Conservation (phyloP, 2,329 filamentous ascomycete genomes). For the Colletotrichum lini region DNA sequence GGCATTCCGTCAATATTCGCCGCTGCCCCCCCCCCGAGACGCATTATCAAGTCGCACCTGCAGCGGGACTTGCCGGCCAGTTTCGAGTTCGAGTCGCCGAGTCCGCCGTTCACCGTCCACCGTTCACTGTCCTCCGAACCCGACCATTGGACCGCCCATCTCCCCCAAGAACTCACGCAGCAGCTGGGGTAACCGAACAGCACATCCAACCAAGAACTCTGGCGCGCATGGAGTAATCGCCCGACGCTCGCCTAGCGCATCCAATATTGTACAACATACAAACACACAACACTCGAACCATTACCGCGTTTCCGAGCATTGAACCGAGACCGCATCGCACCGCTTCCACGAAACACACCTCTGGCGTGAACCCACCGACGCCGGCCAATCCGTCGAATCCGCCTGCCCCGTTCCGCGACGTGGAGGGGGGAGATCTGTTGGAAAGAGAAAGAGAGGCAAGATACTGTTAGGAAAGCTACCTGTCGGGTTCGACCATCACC, state of each 20-base stretch:
- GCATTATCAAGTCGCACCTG: slow-evolving; percentile 32
- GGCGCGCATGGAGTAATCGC: slow-evolving; percentile 40
- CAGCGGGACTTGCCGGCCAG: slow-evolving; percentile 38
- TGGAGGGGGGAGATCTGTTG: slow-evolving; percentile 4
- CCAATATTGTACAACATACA: background rate
- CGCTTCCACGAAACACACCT: slow-evolving; percentile 9
- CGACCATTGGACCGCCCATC: slow-evolving; percentile 6
- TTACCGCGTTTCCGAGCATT: slow-evolving; percentile 11
- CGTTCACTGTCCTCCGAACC: slow-evolving; percentile 16
- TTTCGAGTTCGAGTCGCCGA: slow-evolving; percentile 39
- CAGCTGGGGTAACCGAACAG: slow-evolving; percentile 28
- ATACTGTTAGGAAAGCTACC: background rate
- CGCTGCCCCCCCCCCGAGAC: slow-evolving; percentile 1
- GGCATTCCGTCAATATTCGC: background rate
- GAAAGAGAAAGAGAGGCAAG: background rate
- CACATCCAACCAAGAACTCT: slow-evolving; percentile 13
- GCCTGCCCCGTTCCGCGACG: background rate
- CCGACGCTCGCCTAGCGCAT: slow-evolving; percentile 34
- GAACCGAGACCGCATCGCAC: slow-evolving; percentile 19
- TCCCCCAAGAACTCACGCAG: slow-evolving; percentile 6
- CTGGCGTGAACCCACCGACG: slow-evolving; percentile 15
- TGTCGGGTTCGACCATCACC: slow-evolving; percentile 6
- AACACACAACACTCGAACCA: background rate
- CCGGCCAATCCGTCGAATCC: slow-evolving; percentile 9
- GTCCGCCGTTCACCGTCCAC: slow-evolving; percentile 22